phyloP scores from a whole-genome alignment of 345 rosid genomes.

The Salix exigua region DNA sequence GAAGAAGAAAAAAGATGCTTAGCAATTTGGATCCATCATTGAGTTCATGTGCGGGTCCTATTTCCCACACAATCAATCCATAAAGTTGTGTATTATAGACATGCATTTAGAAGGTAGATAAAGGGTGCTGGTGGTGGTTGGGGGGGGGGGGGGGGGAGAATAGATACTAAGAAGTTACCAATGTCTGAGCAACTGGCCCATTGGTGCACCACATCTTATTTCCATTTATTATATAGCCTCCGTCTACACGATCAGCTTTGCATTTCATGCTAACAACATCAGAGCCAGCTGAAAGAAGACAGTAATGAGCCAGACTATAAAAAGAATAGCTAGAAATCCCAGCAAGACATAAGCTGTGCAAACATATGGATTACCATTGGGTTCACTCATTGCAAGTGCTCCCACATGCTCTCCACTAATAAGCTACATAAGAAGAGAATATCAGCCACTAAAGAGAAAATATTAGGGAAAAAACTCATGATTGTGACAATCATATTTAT shows the following conservation, averaged over 20 bases:
- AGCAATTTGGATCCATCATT: too few species aligned
- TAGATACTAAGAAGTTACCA: conserved; percentile 46
- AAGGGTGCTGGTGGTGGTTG: background rate
- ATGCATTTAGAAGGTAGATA: background rate
- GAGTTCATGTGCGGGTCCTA: too few species aligned
- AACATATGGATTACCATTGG: conserved; percentile 59
- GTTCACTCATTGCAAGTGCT: conserved; percentile 99
- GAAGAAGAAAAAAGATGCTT: too few species aligned
- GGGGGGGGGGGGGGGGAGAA: background rate
- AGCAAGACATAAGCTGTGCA: background rate
- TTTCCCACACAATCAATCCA: background rate
- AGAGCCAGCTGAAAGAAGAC: conserved; percentile 69
- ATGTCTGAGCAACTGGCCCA: conserved; percentile 90
- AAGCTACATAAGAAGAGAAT: conserved; percentile 53
- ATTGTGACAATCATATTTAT: background rate
- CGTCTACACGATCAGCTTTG: conserved; percentile 84
- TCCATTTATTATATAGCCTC: conserved; percentile 76
- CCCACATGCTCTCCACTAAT: conserved; percentile 95
- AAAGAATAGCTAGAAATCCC: background rate
- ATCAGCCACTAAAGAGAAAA: conserved; percentile 13
- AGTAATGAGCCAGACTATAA: background rate
- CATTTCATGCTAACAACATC: conserved; percentile 97
- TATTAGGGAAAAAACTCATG: background rate
- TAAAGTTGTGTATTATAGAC: background rate
- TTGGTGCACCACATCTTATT: conserved; percentile 99